Evolutionary conservation across 768 basidiomycete genomes (phyloP).

Genomic region (Ephemerocybe angulata): DNA sequence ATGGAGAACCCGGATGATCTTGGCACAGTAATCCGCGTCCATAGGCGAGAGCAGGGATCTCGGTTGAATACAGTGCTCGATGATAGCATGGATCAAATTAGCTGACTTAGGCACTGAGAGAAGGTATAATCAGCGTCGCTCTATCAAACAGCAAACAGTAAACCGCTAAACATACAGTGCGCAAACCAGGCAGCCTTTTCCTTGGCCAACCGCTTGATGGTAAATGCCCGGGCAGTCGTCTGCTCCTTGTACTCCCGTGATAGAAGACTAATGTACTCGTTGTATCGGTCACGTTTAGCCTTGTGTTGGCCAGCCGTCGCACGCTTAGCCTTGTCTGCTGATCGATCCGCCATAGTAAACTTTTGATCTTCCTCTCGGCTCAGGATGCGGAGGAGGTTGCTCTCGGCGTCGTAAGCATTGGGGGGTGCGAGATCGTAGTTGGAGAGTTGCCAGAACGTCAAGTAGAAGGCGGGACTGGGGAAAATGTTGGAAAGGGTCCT

Average conservation of each 20-base stretch:
- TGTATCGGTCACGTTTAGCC: conserved; percentile 62
- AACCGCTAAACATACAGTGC: conserved; percentile 39
- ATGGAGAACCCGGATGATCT: conserved; percentile 87
- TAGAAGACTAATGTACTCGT: conserved; percentile 53
- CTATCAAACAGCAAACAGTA: not conserved
- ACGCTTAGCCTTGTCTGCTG: conserved; percentile 60
- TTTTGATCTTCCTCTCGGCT: conserved; percentile 68
- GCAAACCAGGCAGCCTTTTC: conserved; percentile 86
- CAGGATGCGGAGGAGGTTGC: conserved; percentile 52
- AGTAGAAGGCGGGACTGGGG: conserved; percentile 81
- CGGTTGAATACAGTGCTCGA: conserved; percentile 92
- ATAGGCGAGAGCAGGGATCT: conserved; percentile 91
- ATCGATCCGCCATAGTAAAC: conserved; percentile 65
- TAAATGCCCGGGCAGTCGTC: conserved; percentile 64
- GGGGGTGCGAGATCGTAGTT: conserved; percentile 87
- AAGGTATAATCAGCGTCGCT: not conserved
- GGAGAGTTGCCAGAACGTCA: conserved; percentile 96
- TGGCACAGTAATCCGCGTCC: conserved; percentile 93
- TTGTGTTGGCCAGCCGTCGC: conserved; percentile 55
- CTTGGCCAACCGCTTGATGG: conserved; percentile 68
- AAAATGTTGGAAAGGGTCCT: conserved; percentile 8
- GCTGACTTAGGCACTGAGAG: conserved; percentile 41
- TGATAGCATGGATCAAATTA: conserved; percentile 56
- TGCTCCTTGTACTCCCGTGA: conserved; percentile 75
- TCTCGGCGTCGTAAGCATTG: conserved; percentile 74